A percentile compares a stretch with the other conserved stretches of the same genome.
These are phyloP conservation scores for Multifurca ochricompacta DNA, from an alignment of 768 basidiomycete genomes.

Conservation along the genomic window DNA sequence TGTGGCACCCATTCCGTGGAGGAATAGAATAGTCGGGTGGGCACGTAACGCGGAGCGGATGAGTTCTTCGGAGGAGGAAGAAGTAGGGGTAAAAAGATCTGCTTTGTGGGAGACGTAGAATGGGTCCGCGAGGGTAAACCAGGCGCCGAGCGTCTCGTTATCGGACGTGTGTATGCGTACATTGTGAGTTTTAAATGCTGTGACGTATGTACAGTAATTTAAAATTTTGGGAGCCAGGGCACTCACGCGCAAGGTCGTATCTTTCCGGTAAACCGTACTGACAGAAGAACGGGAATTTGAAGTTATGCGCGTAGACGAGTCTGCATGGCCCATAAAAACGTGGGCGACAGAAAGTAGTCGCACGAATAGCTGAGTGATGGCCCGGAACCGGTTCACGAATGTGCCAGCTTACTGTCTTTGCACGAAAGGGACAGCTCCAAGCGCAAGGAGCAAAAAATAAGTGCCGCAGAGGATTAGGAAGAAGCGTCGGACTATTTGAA, in stretches of 20 bases:
- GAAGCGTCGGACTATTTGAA: slow-evolving; percentile 25
- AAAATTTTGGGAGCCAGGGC: not conserved
- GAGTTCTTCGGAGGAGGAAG: slow-evolving; percentile 33
- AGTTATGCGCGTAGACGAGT: slow-evolving; percentile 55
- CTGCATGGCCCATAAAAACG: no score
- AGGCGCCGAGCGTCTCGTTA: slow-evolving; percentile 74
- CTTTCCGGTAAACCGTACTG: slow-evolving; percentile 62
- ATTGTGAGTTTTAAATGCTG: slow-evolving; percentile 54
- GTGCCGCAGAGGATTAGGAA: slow-evolving; percentile 39
- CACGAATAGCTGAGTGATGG: slow-evolving; percentile 17
- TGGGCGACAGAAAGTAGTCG: slow-evolving; percentile 22
- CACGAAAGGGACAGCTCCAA: slow-evolving; percentile 52
- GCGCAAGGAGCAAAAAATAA: slow-evolving; percentile 42
- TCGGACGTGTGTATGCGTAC: slow-evolving; percentile 65
- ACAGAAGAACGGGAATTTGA: slow-evolving; percentile 55
- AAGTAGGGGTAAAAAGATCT: slow-evolving; percentile 35
- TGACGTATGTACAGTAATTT: not conserved
- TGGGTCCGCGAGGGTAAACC: slow-evolving; percentile 69
- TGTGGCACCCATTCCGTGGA: slow-evolving; percentile 86
- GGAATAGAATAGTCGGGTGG: slow-evolving; percentile 77
- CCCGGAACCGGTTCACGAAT: not conserved
- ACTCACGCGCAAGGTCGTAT: slow-evolving; percentile 76
- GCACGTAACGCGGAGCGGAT: slow-evolving; percentile 47
- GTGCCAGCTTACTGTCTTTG: slow-evolving; percentile 55
- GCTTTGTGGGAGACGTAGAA: slow-evolving; percentile 34